phyloP scores from a whole-genome alignment of 164 flowering plant species.

The Malania oleifera region DNA sequence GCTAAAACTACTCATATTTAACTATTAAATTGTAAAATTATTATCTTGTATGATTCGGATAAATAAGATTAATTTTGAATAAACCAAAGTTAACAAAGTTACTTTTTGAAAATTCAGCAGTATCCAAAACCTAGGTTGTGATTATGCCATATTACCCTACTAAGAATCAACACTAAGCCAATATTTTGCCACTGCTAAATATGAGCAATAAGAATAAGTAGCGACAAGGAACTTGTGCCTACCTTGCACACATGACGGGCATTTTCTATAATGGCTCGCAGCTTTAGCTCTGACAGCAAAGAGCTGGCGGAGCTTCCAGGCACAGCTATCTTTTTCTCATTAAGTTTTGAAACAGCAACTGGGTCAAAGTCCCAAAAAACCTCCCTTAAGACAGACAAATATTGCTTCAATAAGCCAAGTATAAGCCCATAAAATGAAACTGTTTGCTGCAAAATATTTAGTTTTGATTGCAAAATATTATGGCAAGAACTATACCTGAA shows the following conservation, averaged over 20 bases:
- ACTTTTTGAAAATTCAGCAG: too few species aligned
- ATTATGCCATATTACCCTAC: too few species aligned
- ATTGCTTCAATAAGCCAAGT: neutral
- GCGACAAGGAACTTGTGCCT: neutral
- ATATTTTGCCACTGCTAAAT: neutral
- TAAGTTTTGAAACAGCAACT: slow-evolving; percentile 34
- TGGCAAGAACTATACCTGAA: slow-evolving; percentile 40
- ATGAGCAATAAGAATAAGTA: neutral
- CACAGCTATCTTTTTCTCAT: slow-evolving; percentile 32
- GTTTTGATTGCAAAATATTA: neutral
- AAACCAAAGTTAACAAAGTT: too few species aligned
- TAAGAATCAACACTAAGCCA: too few species aligned
- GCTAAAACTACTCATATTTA: too few species aligned
- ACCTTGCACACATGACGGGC: slow-evolving; percentile 52
- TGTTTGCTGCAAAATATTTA: neutral
- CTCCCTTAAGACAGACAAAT: slow-evolving; percentile 27
- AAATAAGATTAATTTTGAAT: too few species aligned
- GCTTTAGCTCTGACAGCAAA: slow-evolving; percentile 37
- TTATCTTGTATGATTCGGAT: too few species aligned
- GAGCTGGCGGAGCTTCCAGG: slow-evolving; percentile 36
- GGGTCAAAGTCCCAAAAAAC: slow-evolving; percentile 44
- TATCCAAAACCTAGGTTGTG: too few species aligned
- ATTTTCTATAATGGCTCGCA: slow-evolving; percentile 41
- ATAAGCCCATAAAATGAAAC: neutral
- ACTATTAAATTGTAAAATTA: too few species aligned